Evolutionary conservation across 1,284 basidiomycete species (phyloP), one percentile per base, ranked within the genome.

Genomic region (Mycosarcoma mackinlayi): DNA sequence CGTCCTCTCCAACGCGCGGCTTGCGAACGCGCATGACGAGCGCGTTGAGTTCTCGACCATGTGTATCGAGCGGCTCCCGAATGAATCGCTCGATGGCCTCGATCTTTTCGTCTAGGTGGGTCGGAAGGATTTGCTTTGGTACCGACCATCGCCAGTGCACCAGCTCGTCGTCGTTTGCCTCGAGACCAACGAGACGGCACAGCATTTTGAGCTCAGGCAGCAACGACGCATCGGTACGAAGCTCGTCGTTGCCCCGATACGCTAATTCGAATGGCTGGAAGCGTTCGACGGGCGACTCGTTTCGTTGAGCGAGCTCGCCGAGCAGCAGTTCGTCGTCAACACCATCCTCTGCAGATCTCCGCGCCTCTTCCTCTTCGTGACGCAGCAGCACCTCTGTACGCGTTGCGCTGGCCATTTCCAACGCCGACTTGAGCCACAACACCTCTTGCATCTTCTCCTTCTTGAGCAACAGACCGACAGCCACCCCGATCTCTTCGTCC

Each of bases 31-130:
- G 67, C 51, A 73, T 69, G 21, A 80, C 73, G n/a, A 74, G 65
- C 28, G 61, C 58, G 3, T 25, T 37, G 27, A 76, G 62, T 38
- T 60, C 57, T 33, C 58, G 53, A 18, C 73, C 75, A 39, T 75
- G 52, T 18, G 58, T 59, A 33, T 68, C 65, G 8, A 76, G 51
- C 1, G 79, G 78, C 52, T 67, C 61, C 18, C 75, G 67, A 14
- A 82, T 72, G 64, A 55, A 80, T 33, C 76, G 73, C 45, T 82
- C 80, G 41, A 82, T 78, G 7, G 69, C 40, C n/a, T 66, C 54
- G 25, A 70, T 66, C 49, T 77, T 72, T 34, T 69, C 60, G n/a
- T 77, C 66, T 3, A 81, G 75, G 13, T 76, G 62, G 24, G 31
- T 37, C 0, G 80, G 78, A 16, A 71, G 38, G 14, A 62, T 51